Evolutionary conservation across 306 rosid species (phyloP).

Genomic region (Medicago ruthenica): DNA sequence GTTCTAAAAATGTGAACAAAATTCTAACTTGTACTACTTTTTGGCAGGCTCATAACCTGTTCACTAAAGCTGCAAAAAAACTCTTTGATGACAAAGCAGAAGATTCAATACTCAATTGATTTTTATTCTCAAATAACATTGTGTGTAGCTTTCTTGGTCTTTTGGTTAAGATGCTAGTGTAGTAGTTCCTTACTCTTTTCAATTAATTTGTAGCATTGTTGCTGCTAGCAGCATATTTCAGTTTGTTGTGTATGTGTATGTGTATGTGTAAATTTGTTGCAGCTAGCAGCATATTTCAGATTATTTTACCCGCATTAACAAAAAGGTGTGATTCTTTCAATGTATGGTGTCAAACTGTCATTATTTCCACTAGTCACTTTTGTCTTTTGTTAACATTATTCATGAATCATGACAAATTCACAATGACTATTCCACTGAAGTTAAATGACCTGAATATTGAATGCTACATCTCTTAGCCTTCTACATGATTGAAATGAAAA

Average conservation of each 20-base stretch:
- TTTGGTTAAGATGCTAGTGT: slow-evolving; percentile 25
- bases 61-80: slow-evolving; percentile 71
- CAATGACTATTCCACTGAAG: not conserved
- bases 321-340: slow-evolving; percentile 18
- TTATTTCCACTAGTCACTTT: no score
- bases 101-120: slow-evolving; percentile 45
- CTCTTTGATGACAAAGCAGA: slow-evolving; percentile 60
- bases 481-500: no score
- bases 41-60: slow-evolving; percentile 67
- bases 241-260: slow-evolving; percentile 37
- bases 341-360: not conserved
- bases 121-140: not conserved
- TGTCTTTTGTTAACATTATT: not conserved
- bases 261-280: slow-evolving; percentile 33
- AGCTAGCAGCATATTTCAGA: no score
- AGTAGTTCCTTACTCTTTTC: slow-evolving; percentile 2
- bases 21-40: not conserved
- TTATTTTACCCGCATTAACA: not conserved
- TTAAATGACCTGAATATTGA: no score
- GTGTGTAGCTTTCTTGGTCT: slow-evolving; percentile 9
- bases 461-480: no score
- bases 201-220: slow-evolving; percentile 18
- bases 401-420: not conserved
- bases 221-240: slow-evolving; percentile 44
- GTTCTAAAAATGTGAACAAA: not conserved